phyloP scores from a whole-genome alignment of 495 filamentous ascomycete species.

The Oidiodendron maius region DNA sequence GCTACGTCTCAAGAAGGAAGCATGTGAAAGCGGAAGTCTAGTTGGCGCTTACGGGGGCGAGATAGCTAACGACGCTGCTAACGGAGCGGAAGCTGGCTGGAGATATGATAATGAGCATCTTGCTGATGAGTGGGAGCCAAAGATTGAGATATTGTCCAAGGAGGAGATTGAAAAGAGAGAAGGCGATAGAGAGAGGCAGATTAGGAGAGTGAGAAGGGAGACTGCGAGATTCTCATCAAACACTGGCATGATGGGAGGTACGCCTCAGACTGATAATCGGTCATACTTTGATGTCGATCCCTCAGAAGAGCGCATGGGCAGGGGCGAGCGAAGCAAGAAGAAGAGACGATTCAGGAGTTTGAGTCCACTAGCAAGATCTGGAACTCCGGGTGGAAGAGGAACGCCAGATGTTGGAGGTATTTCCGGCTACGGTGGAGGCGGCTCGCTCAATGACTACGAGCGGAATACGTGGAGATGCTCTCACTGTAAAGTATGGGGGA shows the following conservation, averaged over 20 bases:
- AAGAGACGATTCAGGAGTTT: conserved; percentile 88
- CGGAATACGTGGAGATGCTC: conserved; percentile 79
- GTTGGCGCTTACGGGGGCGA: conserved; percentile 70
- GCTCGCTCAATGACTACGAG: conserved; percentile 68
- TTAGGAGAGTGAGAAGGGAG: conserved; percentile 78
- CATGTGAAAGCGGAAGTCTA: conserved; percentile 80
- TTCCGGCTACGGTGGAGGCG: conserved; percentile 58
- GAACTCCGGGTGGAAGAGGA: conserved; percentile 65
- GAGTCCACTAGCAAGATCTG: conserved; percentile 62
- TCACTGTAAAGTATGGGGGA: conserved; percentile 87
- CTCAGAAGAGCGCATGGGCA: conserved; percentile 61
- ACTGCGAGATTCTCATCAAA: conserved; percentile 88
- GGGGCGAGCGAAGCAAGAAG: conserved; percentile 87
- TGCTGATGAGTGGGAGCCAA: conserved; percentile 89
- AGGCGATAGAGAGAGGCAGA: conserved; percentile 87
- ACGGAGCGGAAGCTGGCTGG: conserved; percentile 80
- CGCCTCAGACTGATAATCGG: conserved; percentile 47
- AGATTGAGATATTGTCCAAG: conserved; percentile 81
- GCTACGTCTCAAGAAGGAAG: conserved; percentile 89
- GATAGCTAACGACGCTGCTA: conserved; percentile 84
- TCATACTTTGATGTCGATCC: conserved; percentile 54
- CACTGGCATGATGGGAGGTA: conserved; percentile 61
- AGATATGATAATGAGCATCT: conserved; percentile 87
- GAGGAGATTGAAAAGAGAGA: conserved; percentile 98
- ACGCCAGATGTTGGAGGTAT: conserved; percentile 66